Percentiles rank a stretch among this genome's conserved stretches.
phyloP scores from a whole-genome alignment of 2,329 filamentous ascomycete species.

The Fusarium sp. region DNA sequence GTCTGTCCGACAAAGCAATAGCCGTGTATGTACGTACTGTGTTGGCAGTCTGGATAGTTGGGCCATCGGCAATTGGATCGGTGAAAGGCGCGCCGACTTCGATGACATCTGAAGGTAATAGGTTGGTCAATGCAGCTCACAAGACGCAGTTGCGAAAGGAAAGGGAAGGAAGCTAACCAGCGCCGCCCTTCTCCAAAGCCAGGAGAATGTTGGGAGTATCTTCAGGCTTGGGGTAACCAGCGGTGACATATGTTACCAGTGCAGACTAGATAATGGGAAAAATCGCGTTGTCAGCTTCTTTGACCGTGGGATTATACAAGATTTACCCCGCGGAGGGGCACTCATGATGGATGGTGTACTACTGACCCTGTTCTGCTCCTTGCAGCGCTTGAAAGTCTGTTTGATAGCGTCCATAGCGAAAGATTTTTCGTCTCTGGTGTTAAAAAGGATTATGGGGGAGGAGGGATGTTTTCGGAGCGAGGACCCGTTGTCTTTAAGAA shows the following conservation, averaged over 20 bases:
- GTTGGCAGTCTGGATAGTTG: conserved; percentile 95
- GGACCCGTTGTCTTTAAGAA: conserved; percentile 27
- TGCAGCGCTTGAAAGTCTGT: conserved; percentile 69
- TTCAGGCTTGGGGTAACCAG: conserved; percentile 86
- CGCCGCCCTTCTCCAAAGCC: conserved; percentile 90
- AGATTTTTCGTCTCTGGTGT: conserved; percentile 13
- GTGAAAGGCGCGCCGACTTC: conserved; percentile 97
- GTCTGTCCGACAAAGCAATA: neutral
- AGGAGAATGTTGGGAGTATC: conserved; percentile 87
- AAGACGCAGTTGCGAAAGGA: conserved; percentile 5
- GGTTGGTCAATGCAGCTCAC: conserved; percentile 20
- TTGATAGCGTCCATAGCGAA: conserved; percentile 66
- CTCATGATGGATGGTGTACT: conserved; percentile 43
- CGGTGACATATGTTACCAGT: conserved; percentile 95
- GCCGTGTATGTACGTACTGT: conserved; percentile 65
- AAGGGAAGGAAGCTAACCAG: conserved; percentile 68
- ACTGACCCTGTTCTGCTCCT: conserved; percentile 68
- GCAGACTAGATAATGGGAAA: conserved; percentile 68
- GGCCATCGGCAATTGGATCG: conserved; percentile 97
- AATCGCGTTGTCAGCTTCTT: conserved; percentile 36
- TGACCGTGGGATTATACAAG: neutral
- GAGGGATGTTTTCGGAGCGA: neutral
- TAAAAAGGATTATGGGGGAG: conserved; percentile 3
- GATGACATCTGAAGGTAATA: conserved; percentile 74
- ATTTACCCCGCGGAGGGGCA: conserved; percentile 48